These are phyloP conservation scores for Lycium barbarum DNA, from an alignment of 257 asterid species.

Conservation along the genomic window DNA sequence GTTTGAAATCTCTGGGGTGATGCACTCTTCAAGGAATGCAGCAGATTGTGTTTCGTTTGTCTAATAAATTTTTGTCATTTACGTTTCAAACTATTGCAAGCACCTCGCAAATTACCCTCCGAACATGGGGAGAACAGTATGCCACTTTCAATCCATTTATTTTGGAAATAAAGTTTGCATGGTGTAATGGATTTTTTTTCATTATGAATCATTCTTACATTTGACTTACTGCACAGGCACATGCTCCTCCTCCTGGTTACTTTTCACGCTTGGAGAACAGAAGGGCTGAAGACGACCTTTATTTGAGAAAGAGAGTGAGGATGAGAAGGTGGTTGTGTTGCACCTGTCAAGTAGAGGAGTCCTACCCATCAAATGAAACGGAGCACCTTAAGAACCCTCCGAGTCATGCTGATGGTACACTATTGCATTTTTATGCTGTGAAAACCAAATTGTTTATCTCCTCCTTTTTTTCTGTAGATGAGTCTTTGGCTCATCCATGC, in stretches of 20 bases:
- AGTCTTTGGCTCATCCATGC: not conserved
- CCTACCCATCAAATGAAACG: conserved; percentile 30
- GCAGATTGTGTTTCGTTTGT: not conserved
- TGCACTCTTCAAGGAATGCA: not conserved
- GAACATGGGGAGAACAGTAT: conserved; percentile 1
- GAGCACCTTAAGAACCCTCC: conserved; percentile 36
- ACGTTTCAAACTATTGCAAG: conserved; percentile 8
- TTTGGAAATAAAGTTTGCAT: conserved; percentile 21
- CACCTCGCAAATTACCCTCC: not conserved
- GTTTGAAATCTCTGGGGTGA: not conserved
- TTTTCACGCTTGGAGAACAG: conserved; percentile 28
- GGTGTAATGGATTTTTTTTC: not conserved
- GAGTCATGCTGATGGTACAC: conserved; percentile 37
- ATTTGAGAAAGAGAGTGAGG: conserved; percentile 33
- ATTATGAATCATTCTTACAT: conserved; percentile 26
- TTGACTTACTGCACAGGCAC: conserved; percentile 33
- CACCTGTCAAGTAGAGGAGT: conserved; percentile 33
- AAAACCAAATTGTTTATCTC: conserved; percentile 2
- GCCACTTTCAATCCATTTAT: conserved; percentile 8
- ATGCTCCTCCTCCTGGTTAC: conserved; percentile 36
- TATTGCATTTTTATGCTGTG: not conserved
- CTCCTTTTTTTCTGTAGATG: not conserved
- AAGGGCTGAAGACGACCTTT: conserved; percentile 26
- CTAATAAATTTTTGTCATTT: not conserved
- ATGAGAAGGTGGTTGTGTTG: conserved; percentile 42